Evolutionary conservation across 2,329 filamentous ascomycete genomes (phyloP).

Genomic region (Aspergillus bombycis): DNA sequence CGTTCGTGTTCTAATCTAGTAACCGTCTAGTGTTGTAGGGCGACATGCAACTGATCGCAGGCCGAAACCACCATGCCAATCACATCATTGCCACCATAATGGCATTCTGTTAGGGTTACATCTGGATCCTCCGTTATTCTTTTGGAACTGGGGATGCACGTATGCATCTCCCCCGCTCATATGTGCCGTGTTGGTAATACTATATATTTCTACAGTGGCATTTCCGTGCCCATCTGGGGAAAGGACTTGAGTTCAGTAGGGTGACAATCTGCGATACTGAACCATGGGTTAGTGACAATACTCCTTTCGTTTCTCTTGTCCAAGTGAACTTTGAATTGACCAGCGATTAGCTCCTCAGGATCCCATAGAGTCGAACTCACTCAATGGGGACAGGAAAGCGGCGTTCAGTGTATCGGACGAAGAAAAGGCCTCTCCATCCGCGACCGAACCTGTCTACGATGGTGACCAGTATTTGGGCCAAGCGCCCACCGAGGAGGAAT

Average conservation of each 20-base stretch:
- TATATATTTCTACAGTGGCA: not conserved
- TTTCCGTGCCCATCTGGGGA: not conserved
- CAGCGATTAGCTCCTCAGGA: not conserved
- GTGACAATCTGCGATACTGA: not conserved
- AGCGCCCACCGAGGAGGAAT: not conserved
- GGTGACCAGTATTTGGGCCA: not conserved
- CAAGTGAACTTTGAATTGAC: not conserved
- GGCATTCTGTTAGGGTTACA: not conserved
- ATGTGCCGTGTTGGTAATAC: not conserved
- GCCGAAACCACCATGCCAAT: not conserved
- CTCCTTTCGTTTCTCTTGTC: not conserved
- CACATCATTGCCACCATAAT: not conserved
- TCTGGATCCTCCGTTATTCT: not conserved
- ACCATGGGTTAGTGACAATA: not conserved
- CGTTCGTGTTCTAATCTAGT: not conserved
- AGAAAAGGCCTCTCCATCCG: not conserved
- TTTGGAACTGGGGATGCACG: not conserved
- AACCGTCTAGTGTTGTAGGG: not conserved
- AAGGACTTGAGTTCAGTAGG: not conserved
- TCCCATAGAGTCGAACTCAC: fast-evolving
- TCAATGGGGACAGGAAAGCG: not conserved
- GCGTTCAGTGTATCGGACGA: not conserved
- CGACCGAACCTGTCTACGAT: not conserved
- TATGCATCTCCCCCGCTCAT: not conserved
- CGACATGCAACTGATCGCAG: not conserved